Evolutionary conservation across 2,329 filamentous ascomycete genomes (phyloP), one percentile per base, ranked within the genome.

Genomic region (Karstenula rhodostoma): DNA sequence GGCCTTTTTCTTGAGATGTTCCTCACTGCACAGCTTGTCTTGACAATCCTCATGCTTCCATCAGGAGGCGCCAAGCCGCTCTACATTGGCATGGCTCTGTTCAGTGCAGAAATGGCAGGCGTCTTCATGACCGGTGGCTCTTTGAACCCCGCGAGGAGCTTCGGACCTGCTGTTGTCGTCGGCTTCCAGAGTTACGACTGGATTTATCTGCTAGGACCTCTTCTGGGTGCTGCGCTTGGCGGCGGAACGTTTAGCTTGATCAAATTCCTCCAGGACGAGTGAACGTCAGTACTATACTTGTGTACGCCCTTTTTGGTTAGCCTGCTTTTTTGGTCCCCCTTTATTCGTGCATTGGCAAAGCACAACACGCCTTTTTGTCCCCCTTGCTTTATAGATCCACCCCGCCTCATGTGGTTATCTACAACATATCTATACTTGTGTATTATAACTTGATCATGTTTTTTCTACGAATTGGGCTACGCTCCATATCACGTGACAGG

Each of bases 41-140:
- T 77, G 19, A 72, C 72, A 12, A 76, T 78, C 49, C 66, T 77
- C 23, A 88, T 91, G 84, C 79, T 91, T 32, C 89, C 89, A 0
- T 85, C 86, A 9, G 64, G 68, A 23, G 51, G 61, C 15, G 87
- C 91, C 70, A 92, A 92, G 78, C 90, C 90, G 0, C 79, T 92
- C 15, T 89, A 87, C 12, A 91, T 93, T 67, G 91, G 90, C 1
- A 76, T 91, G 12, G 83, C 89, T 0, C 83, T 93, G 59, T 92
- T 93, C 75, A 83, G 91, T 53, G 78, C 80, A 0, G 80, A 86
- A 61, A 67, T 87, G 42, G 77, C 78, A 32, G 82, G 82, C 76
- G 80, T 82, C 1, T 80, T 72, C 69, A 82, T 76, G 60, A 82
- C 80, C 0, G 79, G 80, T 33, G 79, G 80, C n/a, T 79, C 77